Conservation (phyloP, 345 rosid genomes). For the Hibiscus tridactylites region DNA sequence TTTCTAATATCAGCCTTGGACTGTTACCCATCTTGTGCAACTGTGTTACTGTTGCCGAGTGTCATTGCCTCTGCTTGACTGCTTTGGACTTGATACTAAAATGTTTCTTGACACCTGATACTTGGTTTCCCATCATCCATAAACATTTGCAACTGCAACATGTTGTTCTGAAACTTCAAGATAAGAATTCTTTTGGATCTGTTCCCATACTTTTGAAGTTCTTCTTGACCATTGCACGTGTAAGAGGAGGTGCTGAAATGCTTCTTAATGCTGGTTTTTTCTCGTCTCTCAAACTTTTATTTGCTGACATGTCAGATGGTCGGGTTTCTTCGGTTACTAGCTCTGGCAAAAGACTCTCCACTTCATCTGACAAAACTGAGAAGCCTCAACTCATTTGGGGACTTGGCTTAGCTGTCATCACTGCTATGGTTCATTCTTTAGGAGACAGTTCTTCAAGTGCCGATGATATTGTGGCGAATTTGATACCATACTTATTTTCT, state of each 20-base stretch:
- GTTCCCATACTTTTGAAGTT: conserved; percentile 53
- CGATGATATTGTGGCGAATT: conserved; percentile 40
- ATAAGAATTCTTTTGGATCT: conserved; percentile 37
- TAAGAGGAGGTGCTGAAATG: conserved; percentile 80
- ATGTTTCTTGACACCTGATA: conserved; percentile 54
- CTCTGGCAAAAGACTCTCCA: conserved; percentile 24
- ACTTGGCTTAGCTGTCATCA: conserved; percentile 69
- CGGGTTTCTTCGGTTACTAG: conserved; percentile 28
- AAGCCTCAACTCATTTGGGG: conserved; percentile 65
- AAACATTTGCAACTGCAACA: conserved; percentile 58
- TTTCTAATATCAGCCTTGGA: conserved; percentile 59
- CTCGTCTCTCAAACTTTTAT: conserved; percentile 52
- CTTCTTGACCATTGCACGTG: conserved; percentile 67
- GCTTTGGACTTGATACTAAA: conserved; percentile 50
- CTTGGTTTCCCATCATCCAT: conserved; percentile 80
- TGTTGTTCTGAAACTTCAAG: conserved; percentile 59
- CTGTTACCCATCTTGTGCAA: conserved; percentile 68
- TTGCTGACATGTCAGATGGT: conserved; percentile 40
- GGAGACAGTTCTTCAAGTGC: conserved; percentile 39
- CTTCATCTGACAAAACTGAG: conserved; percentile 37
- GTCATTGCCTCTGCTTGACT: conserved; percentile 52
- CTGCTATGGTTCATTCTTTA: conserved; percentile 67
- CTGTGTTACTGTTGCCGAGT: conserved; percentile 45
- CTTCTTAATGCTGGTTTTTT: conserved; percentile 67
- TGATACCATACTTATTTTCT: conserved; percentile 57